Percentiles rank a stretch among this genome's conserved stretches.
Evolutionary conservation across 208 protist genomes (phyloP).

Genomic region (Acanthamoeba royreba): DNA sequence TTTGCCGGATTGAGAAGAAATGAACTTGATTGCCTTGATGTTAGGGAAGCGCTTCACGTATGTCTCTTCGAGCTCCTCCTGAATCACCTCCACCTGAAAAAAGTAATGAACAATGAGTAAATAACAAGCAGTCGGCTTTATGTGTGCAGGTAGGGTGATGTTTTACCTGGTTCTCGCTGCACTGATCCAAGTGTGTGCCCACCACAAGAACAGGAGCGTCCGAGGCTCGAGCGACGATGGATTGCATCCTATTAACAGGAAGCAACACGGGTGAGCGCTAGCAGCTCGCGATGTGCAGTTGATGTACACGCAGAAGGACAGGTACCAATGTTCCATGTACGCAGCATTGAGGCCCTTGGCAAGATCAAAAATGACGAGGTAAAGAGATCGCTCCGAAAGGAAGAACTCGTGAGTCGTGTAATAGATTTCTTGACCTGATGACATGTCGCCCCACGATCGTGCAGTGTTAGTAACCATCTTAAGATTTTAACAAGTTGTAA

Average conservation of each 20-base stretch:
- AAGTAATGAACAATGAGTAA: neutral
- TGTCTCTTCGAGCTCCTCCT: neutral
- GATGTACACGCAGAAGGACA: no score
- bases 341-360: neutral
- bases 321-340: constrained; percentile 52
- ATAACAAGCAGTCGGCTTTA: neutral
- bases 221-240: constrained; percentile 29
- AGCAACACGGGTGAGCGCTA: neutral
- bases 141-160: no score
- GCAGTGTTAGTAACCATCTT: neutral
- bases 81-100: neutral
- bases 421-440: constrained; percentile 48
- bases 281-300: no score
- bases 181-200: constrained; percentile 52
- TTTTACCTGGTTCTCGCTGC: neutral
- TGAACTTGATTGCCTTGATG: neutral
- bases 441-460: neutral
- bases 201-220: constrained; percentile 64
- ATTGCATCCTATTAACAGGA: constrained; percentile 15
- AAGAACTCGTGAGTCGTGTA: constrained; percentile 67
- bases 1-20: neutral
- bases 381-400: constrained; percentile 59
- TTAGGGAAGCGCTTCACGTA: neutral
- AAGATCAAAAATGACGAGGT: constrained; percentile 56
- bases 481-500: neutral